Base-by-base conservation (phyloP, 2,329 filamentous ascomycete species). In the Dothistroma septosporum region DNA sequence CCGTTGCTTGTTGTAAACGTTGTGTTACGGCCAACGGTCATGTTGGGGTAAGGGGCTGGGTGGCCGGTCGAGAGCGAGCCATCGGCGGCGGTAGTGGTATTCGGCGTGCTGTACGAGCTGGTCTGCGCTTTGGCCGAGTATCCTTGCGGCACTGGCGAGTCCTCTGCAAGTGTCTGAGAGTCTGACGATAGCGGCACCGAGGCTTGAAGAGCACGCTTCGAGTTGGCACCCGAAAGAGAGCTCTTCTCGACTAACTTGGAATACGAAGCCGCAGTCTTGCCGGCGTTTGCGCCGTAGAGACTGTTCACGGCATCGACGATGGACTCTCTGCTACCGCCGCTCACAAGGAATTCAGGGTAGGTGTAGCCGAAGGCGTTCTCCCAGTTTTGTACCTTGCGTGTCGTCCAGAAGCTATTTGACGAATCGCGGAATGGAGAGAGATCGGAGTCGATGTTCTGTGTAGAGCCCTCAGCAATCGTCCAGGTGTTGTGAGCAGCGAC, bases 331-430 rank as follows among this genome's bases (percentile, higher is more conserved):
- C 92, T 79, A 1, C 79, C 73, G 2, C 75, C 72, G 0, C 73
- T 73, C 61, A 71, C 76, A 16, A 78, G 67, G 47, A 86, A 83
- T 67, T 93, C 90, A 0, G 85, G 80, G 71, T 95, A 95, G 0
- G 85, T 86, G 73, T 94, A 94, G 12, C 86, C 86, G 74, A 94
- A 88, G 1, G 77, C 78, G 37, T 80, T 78, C 11, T 83, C 83
- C 48, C 82, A 79, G 47, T 92, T 89, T 0, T 87, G 82, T 21
- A 85, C 80, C 62, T 78, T 80, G 58, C 86, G 81, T 0, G 88
- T 88, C 10, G 83, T 88, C 86, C 88, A 92, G 73, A 88, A 90
- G 1, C 79, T 79, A 58, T 81, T 77, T 1, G 74, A 69, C 56
- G 82, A 79, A 53, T 81, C 76, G 67, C 85, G 86, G 74, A 93